Base-by-base conservation (phyloP, 1,139 yeast genomes). In the Suhomyces guaymorum region DNA sequence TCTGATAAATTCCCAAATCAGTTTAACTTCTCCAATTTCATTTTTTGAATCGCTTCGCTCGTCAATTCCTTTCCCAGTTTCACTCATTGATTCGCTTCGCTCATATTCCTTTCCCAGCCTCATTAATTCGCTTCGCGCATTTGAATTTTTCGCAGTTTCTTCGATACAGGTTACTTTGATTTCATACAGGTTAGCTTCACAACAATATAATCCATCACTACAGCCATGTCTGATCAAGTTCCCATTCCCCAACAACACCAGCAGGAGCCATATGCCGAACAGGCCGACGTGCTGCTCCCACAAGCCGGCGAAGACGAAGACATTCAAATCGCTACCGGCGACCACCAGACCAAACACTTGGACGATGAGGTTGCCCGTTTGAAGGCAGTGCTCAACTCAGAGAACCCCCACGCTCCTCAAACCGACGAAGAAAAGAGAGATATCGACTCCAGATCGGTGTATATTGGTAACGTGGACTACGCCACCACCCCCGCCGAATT, bases 401-500 rank as follows among this genome's bases (percentile, higher is more conserved):
- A 46, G 20, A 49, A 46, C 25, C 24, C 47, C 9, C 49, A 39
- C 24, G 26, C 34, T 18, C 49, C 51, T 4, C 51, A 43, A 28
- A 42, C 54, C 5, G 67, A 61, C 28, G 63, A 58, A 28, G 67
- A 60, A 29, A 73, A 63, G 44, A 52, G 63, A 38, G 78, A 71
- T 33, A 55, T 65, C 16, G 97, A 90, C 57, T 73, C 87, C 3
- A 74, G 94, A 41, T 84, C 95, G 2, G 73, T 90, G 16, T 90
- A 84, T 57, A 87, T 90, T 14, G 95, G 96, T 13, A 88, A 88
- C 52, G 94, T 90, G 15, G 95, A 87, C 51, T 82, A 82, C 51
- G 82, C 78, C 9, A 65, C 90, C 3, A 77, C 90, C 4, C 95
- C 96, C 7, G 80, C 82, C 43, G 92, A 85, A 51, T 68, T 90